A percentile compares a stretch with the other conserved stretches of the same genome.
phyloP scores from a whole-genome alignment of 1,284 basidiomycete species.

The Peniophora sp. region DNA sequence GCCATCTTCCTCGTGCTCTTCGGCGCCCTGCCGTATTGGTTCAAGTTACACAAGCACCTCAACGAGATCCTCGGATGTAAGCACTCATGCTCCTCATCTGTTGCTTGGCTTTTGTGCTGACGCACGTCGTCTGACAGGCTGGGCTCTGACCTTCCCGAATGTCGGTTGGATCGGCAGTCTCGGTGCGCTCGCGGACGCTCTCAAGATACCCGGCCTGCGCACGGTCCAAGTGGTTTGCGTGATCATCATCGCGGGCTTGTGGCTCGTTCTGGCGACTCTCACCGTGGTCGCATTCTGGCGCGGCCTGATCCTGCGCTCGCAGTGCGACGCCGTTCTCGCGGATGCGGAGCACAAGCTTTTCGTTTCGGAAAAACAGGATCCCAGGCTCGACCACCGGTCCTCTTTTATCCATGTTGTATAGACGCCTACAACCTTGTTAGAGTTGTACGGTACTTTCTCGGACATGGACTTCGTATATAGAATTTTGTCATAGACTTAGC shows the following conservation, averaged over 20 bases:
- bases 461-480: too few relatives aligned
- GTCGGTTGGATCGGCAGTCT: conserved; percentile 41
- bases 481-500: too few relatives aligned
- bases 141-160: conserved; percentile 43
- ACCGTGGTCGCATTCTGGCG: conserved; percentile 33
- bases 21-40: conserved; percentile 41
- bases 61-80: conserved; percentile 39
- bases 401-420: too few relatives aligned
- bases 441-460: too few relatives aligned
- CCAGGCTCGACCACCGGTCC: too few relatives aligned
- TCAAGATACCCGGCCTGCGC: conserved; percentile 31
- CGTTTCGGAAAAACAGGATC: too few relatives aligned
- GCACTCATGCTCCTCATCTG: conserved; percentile 6
- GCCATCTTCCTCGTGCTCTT: conserved; percentile 41
- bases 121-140: conserved; percentile 21
- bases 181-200: conserved; percentile 31
- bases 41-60: conserved; percentile 40
- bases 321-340: conserved; percentile 33
- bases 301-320: conserved; percentile 36
- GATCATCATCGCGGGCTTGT: conserved; percentile 29
- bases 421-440: too few relatives aligned
- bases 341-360: conserved; percentile 14
- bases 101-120: conserved; percentile 35
- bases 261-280: conserved; percentile 32
- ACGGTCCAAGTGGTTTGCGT: conserved; percentile 31